phyloP scores from a whole-genome alignment of 2,329 filamentous ascomycete species.

The Monilinia aucupariae region DNA sequence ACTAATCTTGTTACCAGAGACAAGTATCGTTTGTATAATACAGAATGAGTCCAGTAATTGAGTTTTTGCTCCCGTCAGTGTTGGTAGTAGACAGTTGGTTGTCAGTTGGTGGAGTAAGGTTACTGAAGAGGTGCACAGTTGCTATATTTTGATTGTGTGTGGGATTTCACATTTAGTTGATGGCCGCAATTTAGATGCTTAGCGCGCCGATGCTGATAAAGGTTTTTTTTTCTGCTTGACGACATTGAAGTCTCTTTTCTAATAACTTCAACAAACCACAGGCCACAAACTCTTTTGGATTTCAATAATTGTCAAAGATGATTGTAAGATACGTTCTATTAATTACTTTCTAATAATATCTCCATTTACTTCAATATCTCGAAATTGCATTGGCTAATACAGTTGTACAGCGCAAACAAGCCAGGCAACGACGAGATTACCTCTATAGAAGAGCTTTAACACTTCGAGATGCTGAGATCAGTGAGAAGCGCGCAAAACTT shows the following conservation, averaged over 20 bases:
- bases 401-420: conserved; percentile 56
- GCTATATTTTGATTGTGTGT: conserved; percentile 5
- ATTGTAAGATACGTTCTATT: conserved; percentile 26
- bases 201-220: conserved; percentile 1
- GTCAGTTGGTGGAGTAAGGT: conserved; percentile 6
- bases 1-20: conserved; percentile 18
- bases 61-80: background rate
- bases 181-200: conserved; percentile 1
- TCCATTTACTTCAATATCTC: background rate
- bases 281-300: background rate
- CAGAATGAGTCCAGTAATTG: background rate
- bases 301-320: conserved; percentile 19
- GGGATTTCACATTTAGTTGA: conserved; percentile 8
- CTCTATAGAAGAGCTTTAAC: conserved; percentile 85
- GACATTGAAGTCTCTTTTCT: background rate
- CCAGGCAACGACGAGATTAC: conserved; percentile 76
- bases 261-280: background rate
- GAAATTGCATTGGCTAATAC: conserved; percentile 1
- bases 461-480: conserved; percentile 85
- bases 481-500: conserved; percentile 82
- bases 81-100: conserved; percentile 15
- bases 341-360: background rate
- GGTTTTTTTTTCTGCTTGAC: conserved; percentile 3
- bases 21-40: conserved; percentile 1
- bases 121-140: conserved; percentile 7